Conservation (phyloP, 2,329 filamentous ascomycete genomes). For the Fusarium nurragi region DNA sequence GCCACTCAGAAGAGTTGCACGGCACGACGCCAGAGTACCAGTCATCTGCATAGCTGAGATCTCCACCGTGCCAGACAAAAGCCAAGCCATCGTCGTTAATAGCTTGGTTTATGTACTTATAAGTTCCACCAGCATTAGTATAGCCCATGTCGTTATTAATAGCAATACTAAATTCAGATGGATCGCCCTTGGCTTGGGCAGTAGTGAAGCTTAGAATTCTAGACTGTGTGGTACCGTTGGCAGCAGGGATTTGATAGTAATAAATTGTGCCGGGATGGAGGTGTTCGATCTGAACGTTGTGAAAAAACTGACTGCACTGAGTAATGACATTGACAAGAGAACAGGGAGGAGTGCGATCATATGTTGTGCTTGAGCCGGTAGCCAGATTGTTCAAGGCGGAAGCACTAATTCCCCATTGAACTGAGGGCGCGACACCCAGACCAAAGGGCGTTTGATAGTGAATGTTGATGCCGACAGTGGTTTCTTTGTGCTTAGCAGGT, state of each 20-base stretch:
- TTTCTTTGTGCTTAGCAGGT: rapidly evolving
- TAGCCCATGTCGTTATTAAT: constrained; percentile 1
- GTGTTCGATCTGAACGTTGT: neutral
- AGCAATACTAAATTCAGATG: neutral
- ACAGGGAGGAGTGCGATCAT: neutral
- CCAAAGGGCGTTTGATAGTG: neutral
- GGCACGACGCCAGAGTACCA: constrained; percentile 4
- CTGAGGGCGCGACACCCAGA: rapidly evolving
- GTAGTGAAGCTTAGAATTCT: neutral
- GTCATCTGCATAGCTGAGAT: constrained; percentile 6
- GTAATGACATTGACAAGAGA: neutral
- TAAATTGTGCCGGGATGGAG: neutral
- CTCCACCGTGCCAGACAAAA: neutral
- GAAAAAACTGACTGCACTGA: constrained; percentile 2
- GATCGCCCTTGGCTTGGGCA: neutral
- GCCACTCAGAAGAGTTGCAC: neutral
- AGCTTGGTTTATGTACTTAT: neutral
- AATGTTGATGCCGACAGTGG: neutral
- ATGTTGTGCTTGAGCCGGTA: neutral
- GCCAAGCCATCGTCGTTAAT: neutral
- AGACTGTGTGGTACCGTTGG: neutral
- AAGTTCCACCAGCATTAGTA: neutral
- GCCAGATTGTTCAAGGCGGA: neutral
- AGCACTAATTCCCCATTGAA: rapidly evolving
- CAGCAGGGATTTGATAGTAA: neutral